These are phyloP conservation scores for Rhinocladiella similis DNA, from an alignment of 2,329 filamentous ascomycete species.

Conservation along the genomic window DNA sequence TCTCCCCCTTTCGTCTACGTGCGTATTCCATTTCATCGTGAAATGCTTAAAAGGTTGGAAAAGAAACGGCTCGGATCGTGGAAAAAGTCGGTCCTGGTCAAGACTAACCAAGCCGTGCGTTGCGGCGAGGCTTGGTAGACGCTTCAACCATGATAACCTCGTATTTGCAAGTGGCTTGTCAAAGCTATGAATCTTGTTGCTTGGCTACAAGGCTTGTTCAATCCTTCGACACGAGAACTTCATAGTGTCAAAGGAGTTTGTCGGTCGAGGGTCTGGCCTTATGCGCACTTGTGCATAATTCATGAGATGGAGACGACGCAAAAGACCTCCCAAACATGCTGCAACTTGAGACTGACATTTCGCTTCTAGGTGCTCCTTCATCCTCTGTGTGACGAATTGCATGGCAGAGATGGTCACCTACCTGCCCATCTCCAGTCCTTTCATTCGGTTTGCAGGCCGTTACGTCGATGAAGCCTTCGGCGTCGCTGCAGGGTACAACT, in stretches of 20 bases:
- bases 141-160: not conserved
- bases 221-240: not conserved
- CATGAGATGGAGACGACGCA: no score
- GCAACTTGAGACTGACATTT: conserved; percentile 6
- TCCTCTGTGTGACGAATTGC: conserved; percentile 47
- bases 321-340: no score
- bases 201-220: not conserved
- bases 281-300: no score
- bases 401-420: conserved; percentile 54
- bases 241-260: no score
- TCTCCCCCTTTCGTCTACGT: not conserved
- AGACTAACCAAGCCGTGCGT: no score
- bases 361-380: conserved; percentile 42
- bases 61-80: not conserved
- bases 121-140: no score
- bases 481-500: conserved; percentile 51
- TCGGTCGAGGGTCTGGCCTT: no score
- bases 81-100: not conserved
- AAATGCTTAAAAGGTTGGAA: not conserved
- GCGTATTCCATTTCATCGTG: not conserved
- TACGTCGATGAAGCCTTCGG: conserved; percentile 53
- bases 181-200: no score
- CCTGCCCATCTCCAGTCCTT: conserved; percentile 48
- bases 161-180: no score
- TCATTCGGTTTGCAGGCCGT: conserved; percentile 48